Conservation (phyloP, 2,329 filamentous ascomycete species). For the Penicillium nordicum region DNA sequence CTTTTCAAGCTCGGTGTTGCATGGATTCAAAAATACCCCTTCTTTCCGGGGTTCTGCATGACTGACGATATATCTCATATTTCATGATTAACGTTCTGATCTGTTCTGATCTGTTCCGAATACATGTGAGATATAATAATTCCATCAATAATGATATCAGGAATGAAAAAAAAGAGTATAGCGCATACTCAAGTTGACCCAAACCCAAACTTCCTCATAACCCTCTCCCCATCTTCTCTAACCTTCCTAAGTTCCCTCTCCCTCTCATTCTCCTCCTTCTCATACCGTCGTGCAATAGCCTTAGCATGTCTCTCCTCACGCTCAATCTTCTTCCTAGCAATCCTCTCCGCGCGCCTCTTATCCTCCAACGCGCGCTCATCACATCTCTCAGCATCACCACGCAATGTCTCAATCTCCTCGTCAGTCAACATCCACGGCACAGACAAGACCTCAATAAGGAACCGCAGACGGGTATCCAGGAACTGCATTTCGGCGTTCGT, state of each 20-base stretch:
- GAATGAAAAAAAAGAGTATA: not conserved
- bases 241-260: slow-evolving; percentile 29
- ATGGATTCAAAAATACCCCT: slow-evolving; percentile 22
- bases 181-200: not conserved
- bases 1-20: slow-evolving; percentile 14
- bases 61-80: slow-evolving; percentile 14
- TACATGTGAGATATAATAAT: not conserved
- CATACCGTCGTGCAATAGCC: slow-evolving; percentile 34
- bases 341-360: slow-evolving; percentile 32
- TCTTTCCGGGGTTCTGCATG: slow-evolving; percentile 13
- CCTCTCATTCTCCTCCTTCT: slow-evolving; percentile 42
- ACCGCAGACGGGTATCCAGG: slow-evolving; percentile 51
- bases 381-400: slow-evolving; percentile 40
- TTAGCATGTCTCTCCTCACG: slow-evolving; percentile 40
- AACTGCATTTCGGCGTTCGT: slow-evolving; percentile 55
- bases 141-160: not conserved
- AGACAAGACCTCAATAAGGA: slow-evolving; percentile 49
- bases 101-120: not conserved
- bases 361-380: slow-evolving; percentile 38
- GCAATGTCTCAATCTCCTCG: slow-evolving; percentile 44
- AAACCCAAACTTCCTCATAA: slow-evolving; percentile 22
- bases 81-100: slow-evolving; percentile 1
- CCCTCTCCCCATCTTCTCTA: slow-evolving; percentile 28
- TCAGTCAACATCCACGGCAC: slow-evolving; percentile 52
- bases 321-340: slow-evolving; percentile 24